phyloP scores from a whole-genome alignment of 768 basidiomycete species.

The Mycena kentingensis region DNA sequence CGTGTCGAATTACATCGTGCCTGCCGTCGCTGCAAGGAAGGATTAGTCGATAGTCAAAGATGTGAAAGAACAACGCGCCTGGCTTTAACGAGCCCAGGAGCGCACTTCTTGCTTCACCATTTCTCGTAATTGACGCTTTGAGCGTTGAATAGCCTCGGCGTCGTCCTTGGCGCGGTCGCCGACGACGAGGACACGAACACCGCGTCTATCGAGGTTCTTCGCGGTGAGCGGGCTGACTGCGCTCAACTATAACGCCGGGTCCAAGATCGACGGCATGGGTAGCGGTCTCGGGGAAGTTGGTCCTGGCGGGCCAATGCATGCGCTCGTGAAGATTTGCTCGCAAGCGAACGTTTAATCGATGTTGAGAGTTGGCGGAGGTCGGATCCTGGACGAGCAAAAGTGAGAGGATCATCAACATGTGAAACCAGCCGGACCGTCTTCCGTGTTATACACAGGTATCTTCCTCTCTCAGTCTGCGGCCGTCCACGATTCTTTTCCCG shows the following conservation, averaged over 20 bases:
- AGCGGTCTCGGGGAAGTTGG: no score
- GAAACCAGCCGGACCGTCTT: conserved; percentile 64
- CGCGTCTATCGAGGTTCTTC: conserved; percentile 89
- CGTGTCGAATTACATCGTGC: conserved; percentile 89
- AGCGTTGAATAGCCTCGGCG: conserved; percentile 79
- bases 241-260: conserved; percentile 80
- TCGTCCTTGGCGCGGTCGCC: conserved; percentile 91
- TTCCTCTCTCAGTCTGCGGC: conserved; percentile 64
- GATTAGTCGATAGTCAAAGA: conserved; percentile 10
- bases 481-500: conserved; percentile 76
- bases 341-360: conserved; percentile 83
- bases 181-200: no score
- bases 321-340: conserved; percentile 91
- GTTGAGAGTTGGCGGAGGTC: no score
- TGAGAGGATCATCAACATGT: conserved; percentile 9
- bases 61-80: conserved; percentile 52
- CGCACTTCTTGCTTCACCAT: conserved; percentile 90
- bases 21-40: conserved; percentile 75
- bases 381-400: conserved; percentile 54
- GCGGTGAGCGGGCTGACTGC: conserved; percentile 92
- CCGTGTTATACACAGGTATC: conserved; percentile 92
- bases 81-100: conserved; percentile 84
- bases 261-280: no score
- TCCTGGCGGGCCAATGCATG: conserved; percentile 92
- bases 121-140: conserved; percentile 70